Evolutionary conservation across 805 yeast species (phyloP), one percentile per base, ranked within the genome.

Genomic region (Starmerella vaccinii): DNA sequence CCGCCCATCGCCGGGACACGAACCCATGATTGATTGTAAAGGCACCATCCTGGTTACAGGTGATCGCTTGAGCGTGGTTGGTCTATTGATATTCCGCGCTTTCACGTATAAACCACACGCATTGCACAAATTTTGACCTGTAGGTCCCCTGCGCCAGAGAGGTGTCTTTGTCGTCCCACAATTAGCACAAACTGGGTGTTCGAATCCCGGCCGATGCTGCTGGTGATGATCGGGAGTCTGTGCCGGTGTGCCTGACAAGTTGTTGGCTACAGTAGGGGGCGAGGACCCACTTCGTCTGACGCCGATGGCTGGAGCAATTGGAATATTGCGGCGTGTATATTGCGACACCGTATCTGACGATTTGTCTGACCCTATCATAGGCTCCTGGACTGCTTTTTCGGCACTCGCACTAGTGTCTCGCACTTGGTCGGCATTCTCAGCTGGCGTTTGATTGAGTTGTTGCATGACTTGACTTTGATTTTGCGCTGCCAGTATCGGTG

Each of bases 141-240:
- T 83, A 0, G 95, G 89, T 50, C 90, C 88, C 49, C 97, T 72
- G 59, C 98, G 74, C 98, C 98, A 90, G 15, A 92, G 70, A 0
- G 98, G 97, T 0, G 98, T 90, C 24, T 89, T 82, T 49, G 81
- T 80, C 0, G 97, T 88, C 59, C 87, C 85, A 66, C 98, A 90
- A 67, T 90, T 90, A 16, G 90, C 81, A 67, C 97, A 90, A 43
- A 70, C 70, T 55, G 75, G 45, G 9, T 26, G 21, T 24, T 41
- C 45, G 13, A n/a, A 12, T 9, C 19, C 1, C 8, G 34, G 45
- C 5, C 45, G 45, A 5, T 13, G 9, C 41, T 21, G 41, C 15
- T 23, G 7, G 10, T 32, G 35, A n/a, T n/a, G 40, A 6, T 35
- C 40, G n/a, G 40, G 42, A 38, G 29, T 38, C 42, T 38, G 42